Base-by-base conservation (phyloP, 495 filamentous ascomycete species). In the Entonaema liquescens region DNA sequence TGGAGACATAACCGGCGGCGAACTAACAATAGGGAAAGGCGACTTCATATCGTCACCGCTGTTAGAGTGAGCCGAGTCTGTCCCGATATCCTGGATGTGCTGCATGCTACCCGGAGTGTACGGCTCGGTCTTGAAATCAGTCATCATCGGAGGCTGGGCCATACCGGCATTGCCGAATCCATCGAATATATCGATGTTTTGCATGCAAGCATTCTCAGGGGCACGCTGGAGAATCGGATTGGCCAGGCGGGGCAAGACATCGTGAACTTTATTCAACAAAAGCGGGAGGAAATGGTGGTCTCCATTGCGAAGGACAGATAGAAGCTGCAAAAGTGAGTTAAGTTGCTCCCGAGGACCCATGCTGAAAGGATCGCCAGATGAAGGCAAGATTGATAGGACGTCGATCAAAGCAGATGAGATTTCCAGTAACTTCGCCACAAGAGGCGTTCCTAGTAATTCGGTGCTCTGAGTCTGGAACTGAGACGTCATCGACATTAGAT, bases 391-490 rank as follows among this genome's bases (percentile, higher is more conserved):
- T 3, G 89, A 84, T 55, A 95, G 88, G 7, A 92, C 88, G 70
- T 95, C 92, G 13, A 86, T 88, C 50, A 95, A 82, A 17, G 90
- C 87, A 73, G 87, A 91, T 5, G 92, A 87, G 44, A 94, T 84
- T 72, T 91, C 90, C 65, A 93, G 89, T 42, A 95, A 81, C 74
- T 94, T 94, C 66, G 93, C 91, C 49, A 92, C 86, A 83, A 89
- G 59, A 7, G 75, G 56, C 15, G 50, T 62, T 53, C 74, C 76
- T 7, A 76, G 62, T 11, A 70, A 59, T 36, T 73, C 74, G 53
- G 75, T 74, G 31, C 65, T 75, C 62, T 79, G 72, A 36, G 64
- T 76, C 19, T 67, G 83, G 79, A 92, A 87, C 57, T 90, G 87
- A 52, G 85, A 83, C 42, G 89, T 87, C 83, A 93, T 83, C 63